Conservation (phyloP, 805 yeast species). For the Saccharomyces paradoxus region DNA sequence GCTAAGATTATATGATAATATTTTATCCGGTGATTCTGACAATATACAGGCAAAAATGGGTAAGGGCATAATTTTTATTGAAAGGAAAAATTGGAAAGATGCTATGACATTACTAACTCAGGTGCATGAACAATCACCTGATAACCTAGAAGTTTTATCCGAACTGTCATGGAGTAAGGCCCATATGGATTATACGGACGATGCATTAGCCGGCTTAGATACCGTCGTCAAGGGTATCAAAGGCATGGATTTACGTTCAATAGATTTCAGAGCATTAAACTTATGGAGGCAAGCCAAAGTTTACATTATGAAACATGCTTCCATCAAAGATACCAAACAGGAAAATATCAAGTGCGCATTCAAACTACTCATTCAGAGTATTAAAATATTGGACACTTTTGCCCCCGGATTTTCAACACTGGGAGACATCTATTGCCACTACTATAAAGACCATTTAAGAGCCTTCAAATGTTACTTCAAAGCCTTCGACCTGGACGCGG, state of each 20-base stretch:
- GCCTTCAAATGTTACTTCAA: constrained; percentile 82
- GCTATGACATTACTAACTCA: constrained; percentile 48
- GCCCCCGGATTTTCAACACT: constrained; percentile 79
- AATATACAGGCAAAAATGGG: constrained; percentile 68
- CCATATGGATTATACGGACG: constrained; percentile 42
- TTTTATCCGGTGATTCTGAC: constrained; percentile 39
- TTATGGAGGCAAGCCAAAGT: constrained; percentile 73
- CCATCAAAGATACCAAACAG: constrained; percentile 7
- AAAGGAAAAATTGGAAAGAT: constrained; percentile 45
- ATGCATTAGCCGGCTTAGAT: constrained; percentile 32
- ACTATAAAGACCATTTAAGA: constrained; percentile 50
- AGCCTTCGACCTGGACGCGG: constrained; percentile 79
- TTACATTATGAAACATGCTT: constrained; percentile 33
- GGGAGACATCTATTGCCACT: constrained; percentile 61
- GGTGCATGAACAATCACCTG: constrained; percentile 43
- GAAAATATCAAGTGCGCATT: constrained; percentile 42
- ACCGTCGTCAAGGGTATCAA: constrained; percentile 28
- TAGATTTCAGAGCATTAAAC: constrained; percentile 50
- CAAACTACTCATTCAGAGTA: constrained; percentile 47
- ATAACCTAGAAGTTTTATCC: constrained; percentile 49
- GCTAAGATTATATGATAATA: constrained; percentile 54
- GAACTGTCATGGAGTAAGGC: constrained; percentile 78
- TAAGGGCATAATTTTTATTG: constrained; percentile 68
- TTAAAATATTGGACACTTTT: constrained; percentile 53
- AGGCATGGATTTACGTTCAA: constrained; percentile 46